Percentiles rank a stretch among this genome's conserved stretches.
Evolutionary conservation across 164 flowering plant genomes (phyloP).

Genomic region (Vitis labrusca): DNA sequence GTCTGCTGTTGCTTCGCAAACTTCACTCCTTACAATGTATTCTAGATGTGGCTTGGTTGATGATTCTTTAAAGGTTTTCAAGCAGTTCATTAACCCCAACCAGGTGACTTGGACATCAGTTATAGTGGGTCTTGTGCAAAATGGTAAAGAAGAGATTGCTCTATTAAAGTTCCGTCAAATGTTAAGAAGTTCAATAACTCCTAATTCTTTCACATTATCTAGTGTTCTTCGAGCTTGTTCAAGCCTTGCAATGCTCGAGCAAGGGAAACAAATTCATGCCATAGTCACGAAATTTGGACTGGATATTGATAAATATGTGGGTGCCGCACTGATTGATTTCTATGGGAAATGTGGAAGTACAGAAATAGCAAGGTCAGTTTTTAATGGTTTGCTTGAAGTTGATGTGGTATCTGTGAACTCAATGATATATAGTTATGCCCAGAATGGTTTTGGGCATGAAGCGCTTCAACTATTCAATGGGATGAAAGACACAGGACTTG

Average conservation of each 20-base stretch:
- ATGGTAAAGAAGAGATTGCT: conserved; percentile 50
- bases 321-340: conserved; percentile 42
- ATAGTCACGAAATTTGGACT: conserved; percentile 32
- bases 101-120: conserved; percentile 63
- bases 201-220: conserved; percentile 56
- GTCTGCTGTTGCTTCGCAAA: conserved; percentile 38
- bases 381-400: conserved; percentile 29
- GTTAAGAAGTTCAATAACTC: conserved; percentile 34
- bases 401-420: conserved; percentile 42
- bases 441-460: conserved; percentile 44
- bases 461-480: conserved; percentile 36
- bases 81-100: conserved; percentile 33
- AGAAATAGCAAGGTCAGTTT: conserved; percentile 38
- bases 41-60: conserved; percentile 49
- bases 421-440: conserved; percentile 50
- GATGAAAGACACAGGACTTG: conserved; percentile 32
- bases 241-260: conserved; percentile 41
- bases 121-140: conserved; percentile 50
- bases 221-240: conserved; percentile 47
- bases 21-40: conserved; percentile 66
- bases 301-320: conserved; percentile 30
- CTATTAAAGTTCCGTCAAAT: conserved; percentile 39
- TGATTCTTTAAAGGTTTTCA: conserved; percentile 47
- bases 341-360: conserved; percentile 52
- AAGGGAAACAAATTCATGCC: conserved; percentile 48